A percentile compares a stretch with the other conserved stretches of the same genome.
phyloP scores from a whole-genome alignment of 2,329 filamentous ascomycete species.

The Blastomyces silverae region DNA sequence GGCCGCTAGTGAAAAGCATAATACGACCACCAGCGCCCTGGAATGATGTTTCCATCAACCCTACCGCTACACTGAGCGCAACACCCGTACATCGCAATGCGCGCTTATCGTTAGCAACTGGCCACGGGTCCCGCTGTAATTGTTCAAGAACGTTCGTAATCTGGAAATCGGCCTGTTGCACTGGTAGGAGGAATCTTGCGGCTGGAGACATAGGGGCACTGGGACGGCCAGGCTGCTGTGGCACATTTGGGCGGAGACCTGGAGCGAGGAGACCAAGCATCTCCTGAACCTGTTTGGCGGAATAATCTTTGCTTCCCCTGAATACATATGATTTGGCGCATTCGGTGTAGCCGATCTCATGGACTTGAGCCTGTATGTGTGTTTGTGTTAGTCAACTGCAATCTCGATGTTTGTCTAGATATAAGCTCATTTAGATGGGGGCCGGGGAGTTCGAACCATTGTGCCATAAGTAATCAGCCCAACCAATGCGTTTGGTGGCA shows the following conservation, averaged over 20 bases:
- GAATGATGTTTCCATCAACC: slow-evolving; percentile 87
- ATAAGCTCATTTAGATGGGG: background rate
- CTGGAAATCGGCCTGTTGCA: slow-evolving; percentile 94
- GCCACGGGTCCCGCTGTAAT: slow-evolving; percentile 95
- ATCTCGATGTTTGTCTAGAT: background rate
- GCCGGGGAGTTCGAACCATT: slow-evolving; percentile 56
- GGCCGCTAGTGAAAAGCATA: slow-evolving; percentile 94
- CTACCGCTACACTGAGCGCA: slow-evolving; percentile 89
- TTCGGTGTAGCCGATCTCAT: slow-evolving; percentile 95
- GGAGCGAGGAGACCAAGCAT: slow-evolving; percentile 82
- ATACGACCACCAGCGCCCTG: slow-evolving; percentile 91
- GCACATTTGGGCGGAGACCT: slow-evolving; percentile 64
- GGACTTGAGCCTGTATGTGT: slow-evolving; percentile 67
- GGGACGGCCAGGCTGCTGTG: slow-evolving; percentile 66
- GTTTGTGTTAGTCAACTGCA: slow-evolving; percentile 17
- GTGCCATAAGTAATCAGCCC: slow-evolving; percentile 69
- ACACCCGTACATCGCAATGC: slow-evolving; percentile 89
- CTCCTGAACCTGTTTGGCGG: slow-evolving; percentile 98
- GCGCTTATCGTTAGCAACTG: slow-evolving; percentile 86
- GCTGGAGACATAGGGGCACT: slow-evolving; percentile 71
- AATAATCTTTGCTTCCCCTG: slow-evolving; percentile 94
- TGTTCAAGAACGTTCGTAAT: slow-evolving; percentile 93
- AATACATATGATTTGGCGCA: slow-evolving; percentile 99
- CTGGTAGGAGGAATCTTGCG: slow-evolving; percentile 83
- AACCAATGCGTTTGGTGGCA: slow-evolving; percentile 58